These are phyloP conservation scores for Blumeriella jaapii DNA, from an alignment of 2,329 filamentous ascomycete genomes.

Conservation along the genomic window DNA sequence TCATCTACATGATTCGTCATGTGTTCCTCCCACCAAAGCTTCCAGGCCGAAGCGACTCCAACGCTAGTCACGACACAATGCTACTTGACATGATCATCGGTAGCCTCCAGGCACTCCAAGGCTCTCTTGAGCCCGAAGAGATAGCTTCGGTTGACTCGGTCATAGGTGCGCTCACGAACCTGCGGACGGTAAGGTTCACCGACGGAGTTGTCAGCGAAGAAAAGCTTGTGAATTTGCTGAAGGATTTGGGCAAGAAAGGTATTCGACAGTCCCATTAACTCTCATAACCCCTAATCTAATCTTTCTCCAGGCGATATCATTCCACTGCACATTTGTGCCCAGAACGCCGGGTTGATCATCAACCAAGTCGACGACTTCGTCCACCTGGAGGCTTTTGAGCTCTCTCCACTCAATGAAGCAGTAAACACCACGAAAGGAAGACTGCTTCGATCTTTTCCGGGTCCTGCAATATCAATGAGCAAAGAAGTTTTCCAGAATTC, in stretches of 20 bases:
- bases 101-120: background rate
- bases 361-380: constrained; percentile 14
- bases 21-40: constrained; percentile 38
- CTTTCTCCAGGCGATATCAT: background rate
- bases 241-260: background rate
- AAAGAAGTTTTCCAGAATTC: constrained; percentile 33
- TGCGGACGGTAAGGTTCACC: constrained; percentile 1
- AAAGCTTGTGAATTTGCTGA: constrained; percentile 6
- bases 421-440: constrained; percentile 30
- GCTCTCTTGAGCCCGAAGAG: background rate
- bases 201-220: constrained; percentile 5
- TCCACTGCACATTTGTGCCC: constrained; percentile 28
- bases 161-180: constrained; percentile 2
- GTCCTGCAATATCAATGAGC: constrained; percentile 26
- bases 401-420: constrained; percentile 30
- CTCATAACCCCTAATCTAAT: background rate
- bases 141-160: constrained; percentile 1
- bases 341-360: constrained; percentile 37
- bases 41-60: constrained; percentile 29
- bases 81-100: constrained; percentile 3
- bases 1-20: constrained; percentile 33
- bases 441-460: constrained; percentile 33
- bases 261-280: background rate
- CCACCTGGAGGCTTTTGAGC: constrained; percentile 34
- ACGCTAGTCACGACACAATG: constrained; percentile 5